phyloP scores from a whole-genome alignment of 2,329 filamentous ascomycete species.

The Fusarium nematophilum region DNA sequence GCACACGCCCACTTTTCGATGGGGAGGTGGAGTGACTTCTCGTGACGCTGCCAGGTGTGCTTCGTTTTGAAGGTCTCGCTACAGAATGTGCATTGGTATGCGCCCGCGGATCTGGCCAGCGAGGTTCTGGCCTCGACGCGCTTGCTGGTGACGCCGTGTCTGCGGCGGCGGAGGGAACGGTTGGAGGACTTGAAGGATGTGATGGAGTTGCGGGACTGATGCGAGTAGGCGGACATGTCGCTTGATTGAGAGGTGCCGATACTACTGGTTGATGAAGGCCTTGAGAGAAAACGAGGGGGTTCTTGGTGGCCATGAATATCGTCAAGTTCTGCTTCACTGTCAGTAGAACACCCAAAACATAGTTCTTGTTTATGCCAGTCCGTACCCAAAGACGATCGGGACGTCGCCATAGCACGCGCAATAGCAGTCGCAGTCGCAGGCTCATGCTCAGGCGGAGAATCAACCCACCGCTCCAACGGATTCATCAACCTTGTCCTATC shows the following conservation, averaged over 20 bases:
- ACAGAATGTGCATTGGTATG: constrained; percentile 56
- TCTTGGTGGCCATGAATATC: too few species aligned
- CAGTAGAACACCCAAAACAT: too few species aligned
- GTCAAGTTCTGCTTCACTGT: too few species aligned
- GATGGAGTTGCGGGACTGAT: constrained; percentile 3
- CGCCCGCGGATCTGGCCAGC: background rate
- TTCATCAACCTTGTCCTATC: constrained; percentile 13
- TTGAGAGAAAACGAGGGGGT: background rate
- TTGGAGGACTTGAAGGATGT: background rate
- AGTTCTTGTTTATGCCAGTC: too few species aligned
- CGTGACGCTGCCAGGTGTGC: constrained; percentile 60
- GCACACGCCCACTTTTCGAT: constrained; percentile 58
- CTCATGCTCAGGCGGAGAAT: constrained; percentile 46
- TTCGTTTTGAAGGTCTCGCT: constrained; percentile 56
- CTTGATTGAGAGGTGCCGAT: constrained; percentile 30
- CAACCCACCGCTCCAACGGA: constrained; percentile 42
- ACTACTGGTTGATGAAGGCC: constrained; percentile 37
- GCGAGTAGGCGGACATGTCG: constrained; percentile 18
- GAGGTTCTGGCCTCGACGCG: constrained; percentile 10
- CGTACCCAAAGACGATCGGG: too few species aligned
- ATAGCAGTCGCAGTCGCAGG: constrained; percentile 41
- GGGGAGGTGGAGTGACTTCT: constrained; percentile 57
- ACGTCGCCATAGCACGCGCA: constrained; percentile 32
- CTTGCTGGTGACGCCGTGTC: background rate
- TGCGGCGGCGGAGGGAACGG: constrained; percentile 2